Evolutionary conservation across 805 yeast genomes (phyloP), one percentile per base, ranked within the genome.

Genomic region (Candida insectorum): DNA sequence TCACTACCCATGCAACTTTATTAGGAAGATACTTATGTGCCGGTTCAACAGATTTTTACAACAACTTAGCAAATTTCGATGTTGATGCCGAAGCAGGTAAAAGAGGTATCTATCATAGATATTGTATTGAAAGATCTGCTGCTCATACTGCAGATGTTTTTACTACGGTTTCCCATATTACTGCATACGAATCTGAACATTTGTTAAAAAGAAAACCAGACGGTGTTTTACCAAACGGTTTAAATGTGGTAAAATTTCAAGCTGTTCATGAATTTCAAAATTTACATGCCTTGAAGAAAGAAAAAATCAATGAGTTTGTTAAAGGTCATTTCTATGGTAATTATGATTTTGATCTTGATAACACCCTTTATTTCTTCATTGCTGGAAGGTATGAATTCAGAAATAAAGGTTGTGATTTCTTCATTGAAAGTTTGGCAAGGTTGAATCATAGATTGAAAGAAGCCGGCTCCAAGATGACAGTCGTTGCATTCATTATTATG

Each of bases 211-310:
- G 98, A 44, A 89, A 91, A 60, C 98, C 98, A 1, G 98, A 91
- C 55, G 98, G 98, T 3, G 97, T 91, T 15, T 74, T 93, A 54
- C 98, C 98, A 35, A 91, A 91, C 56, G 98, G 98, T 16, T 72
- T 91, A 43, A 91, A 91, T 56, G 97, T 91, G 34, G 87, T 89
- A 43, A 91, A 91, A 65, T 91, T 91, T 64, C 91, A 85, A 52
- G 97, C 97, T 1, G 95, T 91, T 47, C 98, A 91, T 62, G 98
- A 91, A 65, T 91, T 91, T 68, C 98, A 91, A 65, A 91, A 93
- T 61, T 70, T 91, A 61, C 98, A 91, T 65, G 96, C 96, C 16
- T 62, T 81, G 45, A 81, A 83, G 62, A 91, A 91, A 70, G 95
- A 80, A 34, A 87, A 86, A 58, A 89, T 91, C 56, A 82, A 88